Evolutionary conservation across 768 basidiomycete genomes (phyloP).

Genomic region (Fomitopsis pulvina): DNA sequence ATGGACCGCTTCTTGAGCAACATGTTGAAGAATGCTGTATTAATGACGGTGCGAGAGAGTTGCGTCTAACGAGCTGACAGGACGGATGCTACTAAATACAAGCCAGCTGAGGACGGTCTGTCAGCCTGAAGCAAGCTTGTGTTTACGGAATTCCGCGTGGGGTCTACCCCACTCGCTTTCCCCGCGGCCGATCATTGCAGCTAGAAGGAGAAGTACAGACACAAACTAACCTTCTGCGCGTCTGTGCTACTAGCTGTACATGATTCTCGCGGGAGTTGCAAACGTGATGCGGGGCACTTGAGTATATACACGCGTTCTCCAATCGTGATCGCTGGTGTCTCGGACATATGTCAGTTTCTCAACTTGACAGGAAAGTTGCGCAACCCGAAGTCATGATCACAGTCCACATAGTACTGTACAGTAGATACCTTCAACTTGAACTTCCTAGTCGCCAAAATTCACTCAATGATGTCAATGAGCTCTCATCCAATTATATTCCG

Average conservation of each 20-base stretch:
- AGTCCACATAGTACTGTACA: neutral
- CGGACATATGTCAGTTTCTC: neutral
- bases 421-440: neutral
- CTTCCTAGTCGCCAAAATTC: neutral
- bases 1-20: neutral
- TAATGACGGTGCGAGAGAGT: neutral
- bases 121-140: neutral
- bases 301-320: neutral
- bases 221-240: too few relatives aligned
- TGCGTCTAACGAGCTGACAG: neutral
- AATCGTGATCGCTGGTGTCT: neutral
- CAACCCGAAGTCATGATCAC: neutral
- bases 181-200: too few relatives aligned
- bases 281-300: too few relatives aligned
- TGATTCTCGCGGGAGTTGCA: too few relatives aligned
- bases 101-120: neutral
- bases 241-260: too few relatives aligned
- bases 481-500: conserved; percentile 3
- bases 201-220: too few relatives aligned
- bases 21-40: neutral
- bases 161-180: too few relatives aligned
- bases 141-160: neutral
- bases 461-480: neutral
- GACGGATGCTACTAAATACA: too few relatives aligned
- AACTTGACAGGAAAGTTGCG: neutral